Conservation (phyloP, 2,329 filamentous ascomycete genomes). For the Chrysosphaeria jannelii region DNA sequence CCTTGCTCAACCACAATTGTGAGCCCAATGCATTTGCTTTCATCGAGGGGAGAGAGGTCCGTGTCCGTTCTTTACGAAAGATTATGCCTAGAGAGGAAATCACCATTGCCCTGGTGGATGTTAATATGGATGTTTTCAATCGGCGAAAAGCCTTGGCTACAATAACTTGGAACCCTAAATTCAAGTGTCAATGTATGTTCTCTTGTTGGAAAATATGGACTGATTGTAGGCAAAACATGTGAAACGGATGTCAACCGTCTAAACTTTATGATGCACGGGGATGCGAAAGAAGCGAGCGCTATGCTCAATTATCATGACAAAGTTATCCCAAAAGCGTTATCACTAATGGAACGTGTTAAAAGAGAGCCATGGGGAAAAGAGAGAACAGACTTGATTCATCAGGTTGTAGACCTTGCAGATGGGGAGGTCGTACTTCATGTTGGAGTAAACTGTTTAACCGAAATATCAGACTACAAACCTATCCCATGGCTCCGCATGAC, state of each 20-base stretch:
- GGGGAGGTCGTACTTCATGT: constrained; percentile 1
- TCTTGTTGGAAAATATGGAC: no score
- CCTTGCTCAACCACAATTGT: constrained; percentile 11
- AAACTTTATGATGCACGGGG: no score
- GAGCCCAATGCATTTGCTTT: constrained; percentile 9
- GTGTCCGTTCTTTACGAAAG: constrained; percentile 7
- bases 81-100: constrained; percentile 10
- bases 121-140: constrained; percentile 5
- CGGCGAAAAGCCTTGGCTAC: constrained; percentile 5
- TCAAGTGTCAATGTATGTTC: constrained; percentile 1
- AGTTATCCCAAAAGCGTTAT: constrained; percentile 1
- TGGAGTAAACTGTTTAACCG: neutral
- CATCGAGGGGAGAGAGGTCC: constrained; percentile 8
- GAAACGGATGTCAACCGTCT: neutral
- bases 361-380: no score
- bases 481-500: constrained; percentile 2
- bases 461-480: constrained; percentile 1
- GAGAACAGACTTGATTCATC: no score
- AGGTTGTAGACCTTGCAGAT: constrained; percentile 1
- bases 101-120: constrained; percentile 8
- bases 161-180: neutral
- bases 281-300: no score
- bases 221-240: constrained; percentile 1
- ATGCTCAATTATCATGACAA: constrained; percentile 1
- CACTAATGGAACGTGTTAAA: neutral